Conservation (phyloP, 73 alveolate species). For the Paramecium biaurelia region DNA sequence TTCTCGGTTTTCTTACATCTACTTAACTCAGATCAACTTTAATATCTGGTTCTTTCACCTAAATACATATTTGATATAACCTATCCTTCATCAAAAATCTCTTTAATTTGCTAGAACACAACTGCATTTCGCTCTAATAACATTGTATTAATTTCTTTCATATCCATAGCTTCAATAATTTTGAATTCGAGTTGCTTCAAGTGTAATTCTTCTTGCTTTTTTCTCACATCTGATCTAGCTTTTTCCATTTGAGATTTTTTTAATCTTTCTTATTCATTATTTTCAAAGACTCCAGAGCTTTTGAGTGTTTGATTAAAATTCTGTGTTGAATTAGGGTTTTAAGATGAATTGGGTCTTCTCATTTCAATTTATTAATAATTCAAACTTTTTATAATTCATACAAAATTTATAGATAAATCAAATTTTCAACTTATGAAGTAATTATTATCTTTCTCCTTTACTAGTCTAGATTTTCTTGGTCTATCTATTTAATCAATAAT, state of each 20-base stretch:
- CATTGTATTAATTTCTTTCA: conserved; percentile 28
- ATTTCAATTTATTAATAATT: not conserved
- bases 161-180: not conserved
- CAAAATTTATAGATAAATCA: not conserved
- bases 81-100: conserved; percentile 31
- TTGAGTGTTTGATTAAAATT: not conserved
- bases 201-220: conserved; percentile 2
- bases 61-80: not conserved
- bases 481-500: no score
- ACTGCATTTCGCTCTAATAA: not conserved
- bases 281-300: not conserved
- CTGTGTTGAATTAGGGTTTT: not conserved
- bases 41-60: conserved; percentile 37
- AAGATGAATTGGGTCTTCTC: not conserved
- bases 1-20: not conserved
- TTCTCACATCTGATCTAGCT: not conserved
- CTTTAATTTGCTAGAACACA: not conserved
- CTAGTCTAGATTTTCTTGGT: conserved; percentile 35
- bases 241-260: not conserved
- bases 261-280: not conserved
- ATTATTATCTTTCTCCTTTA: no score
- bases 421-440: no score
- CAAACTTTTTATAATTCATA: not conserved
- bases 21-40: not conserved
- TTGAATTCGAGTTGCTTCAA: conserved; percentile 1